A percentile compares a stretch with the other conserved stretches of the same genome.
Evolutionary conservation across 768 basidiomycete species (phyloP).

Genomic region (Boletus tylopilopsis): DNA sequence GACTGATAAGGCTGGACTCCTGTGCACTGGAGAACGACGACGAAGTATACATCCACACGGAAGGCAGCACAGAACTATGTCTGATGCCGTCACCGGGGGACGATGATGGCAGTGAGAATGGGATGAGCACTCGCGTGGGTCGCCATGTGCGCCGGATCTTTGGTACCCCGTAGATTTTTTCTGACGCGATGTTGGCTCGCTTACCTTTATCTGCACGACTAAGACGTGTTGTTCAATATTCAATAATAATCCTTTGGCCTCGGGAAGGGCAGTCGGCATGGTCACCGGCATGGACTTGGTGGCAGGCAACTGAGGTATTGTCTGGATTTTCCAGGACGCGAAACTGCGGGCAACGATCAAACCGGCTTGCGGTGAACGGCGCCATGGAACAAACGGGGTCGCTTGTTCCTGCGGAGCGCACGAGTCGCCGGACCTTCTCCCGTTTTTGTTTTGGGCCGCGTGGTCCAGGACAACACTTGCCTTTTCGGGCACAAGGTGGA

Average conservation of each 20-base stretch:
- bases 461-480: constrained; percentile 28
- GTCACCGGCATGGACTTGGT: not conserved
- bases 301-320: constrained; percentile 12
- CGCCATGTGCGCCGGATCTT: constrained; percentile 30
- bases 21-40: constrained; percentile 24
- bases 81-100: constrained; percentile 13
- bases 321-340: not conserved
- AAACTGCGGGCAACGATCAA: not conserved
- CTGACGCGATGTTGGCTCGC: constrained; percentile 17
- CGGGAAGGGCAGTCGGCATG: not conserved
- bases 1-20: constrained; percentile 19
- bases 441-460: constrained; percentile 28
- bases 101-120: constrained; percentile 7
- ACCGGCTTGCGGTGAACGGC: not conserved
- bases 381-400: constrained; percentile 12
- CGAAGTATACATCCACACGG: constrained; percentile 28
- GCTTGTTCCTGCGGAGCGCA: constrained; percentile 1
- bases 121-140: constrained; percentile 21
- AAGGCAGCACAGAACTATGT: constrained; percentile 22
- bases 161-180: constrained; percentile 2
- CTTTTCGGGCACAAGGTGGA: constrained; percentile 29
- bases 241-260: too few species aligned
- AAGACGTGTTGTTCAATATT: too few species aligned
- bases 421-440: constrained; percentile 12
- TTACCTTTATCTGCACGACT: not conserved